phyloP scores from a whole-genome alignment of 2,329 filamentous ascomycete species.

The Trichoderma koningiopsis region DNA sequence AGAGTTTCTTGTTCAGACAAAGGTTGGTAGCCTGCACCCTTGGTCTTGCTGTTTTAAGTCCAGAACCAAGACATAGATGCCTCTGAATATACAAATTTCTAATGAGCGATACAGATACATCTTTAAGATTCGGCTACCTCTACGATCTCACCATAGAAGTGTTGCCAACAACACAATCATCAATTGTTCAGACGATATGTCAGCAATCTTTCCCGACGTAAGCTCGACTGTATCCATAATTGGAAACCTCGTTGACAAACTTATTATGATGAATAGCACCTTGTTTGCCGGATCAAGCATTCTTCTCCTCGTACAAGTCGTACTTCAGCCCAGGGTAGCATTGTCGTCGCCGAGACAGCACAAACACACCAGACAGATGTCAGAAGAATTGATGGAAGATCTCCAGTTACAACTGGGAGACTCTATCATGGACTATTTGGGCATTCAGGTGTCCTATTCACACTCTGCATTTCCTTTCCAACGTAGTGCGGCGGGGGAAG shows the following conservation, averaged over 20 bases:
- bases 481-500: slow-evolving; percentile 29
- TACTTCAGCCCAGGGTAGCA: slow-evolving; percentile 35
- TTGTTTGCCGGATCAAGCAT: slow-evolving; percentile 48
- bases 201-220: slow-evolving; percentile 48
- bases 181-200: slow-evolving; percentile 51
- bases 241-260: not conserved
- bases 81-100: not conserved
- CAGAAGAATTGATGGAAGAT: slow-evolving; percentile 61
- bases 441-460: slow-evolving; percentile 54
- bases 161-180: slow-evolving; percentile 44
- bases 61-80: no score
- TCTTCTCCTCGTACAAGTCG: slow-evolving; percentile 53
- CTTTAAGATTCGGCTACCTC: slow-evolving; percentile 50
- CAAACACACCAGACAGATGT: slow-evolving; percentile 42
- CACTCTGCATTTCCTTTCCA: slow-evolving; percentile 57
- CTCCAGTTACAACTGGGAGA: slow-evolving; percentile 59
- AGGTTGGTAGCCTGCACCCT: not conserved
- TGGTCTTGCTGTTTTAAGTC: not conserved
- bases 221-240: slow-evolving; percentile 21
- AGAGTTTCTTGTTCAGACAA: not conserved
- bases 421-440: slow-evolving; percentile 51
- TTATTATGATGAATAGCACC: slow-evolving; percentile 37
- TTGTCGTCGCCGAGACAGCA: slow-evolving; percentile 17
- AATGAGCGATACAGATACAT: slow-evolving; percentile 33
- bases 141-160: slow-evolving; percentile 53